A percentile compares a stretch with the other conserved stretches of the same genome.
Conservation (phyloP, 2,329 filamentous ascomycete genomes). For the Alternaria angustiovoidea region DNA sequence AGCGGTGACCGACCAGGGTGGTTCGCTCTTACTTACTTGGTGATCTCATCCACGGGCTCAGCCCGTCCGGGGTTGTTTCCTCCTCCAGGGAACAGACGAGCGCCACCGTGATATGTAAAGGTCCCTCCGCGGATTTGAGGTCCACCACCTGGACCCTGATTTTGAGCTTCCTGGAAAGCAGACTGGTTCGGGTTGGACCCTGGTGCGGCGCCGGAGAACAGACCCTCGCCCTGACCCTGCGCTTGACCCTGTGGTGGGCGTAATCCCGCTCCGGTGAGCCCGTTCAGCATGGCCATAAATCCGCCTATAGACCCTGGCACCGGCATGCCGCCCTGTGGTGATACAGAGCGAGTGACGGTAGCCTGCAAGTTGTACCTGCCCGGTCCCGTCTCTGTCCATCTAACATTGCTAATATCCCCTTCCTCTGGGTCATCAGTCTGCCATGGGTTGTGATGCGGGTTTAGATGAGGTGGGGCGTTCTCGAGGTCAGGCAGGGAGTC, state of each 20-base stretch:
- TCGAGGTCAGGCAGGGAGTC: slow-evolving; percentile 41
- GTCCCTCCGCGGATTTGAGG: slow-evolving; percentile 25
- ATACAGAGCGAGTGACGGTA: slow-evolving; percentile 45
- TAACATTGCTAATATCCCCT: slow-evolving; percentile 58
- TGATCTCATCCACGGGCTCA: slow-evolving; percentile 58
- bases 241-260: slow-evolving; percentile 21
- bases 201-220: slow-evolving; percentile 19
- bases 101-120: slow-evolving; percentile 44
- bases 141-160: slow-evolving; percentile 20
- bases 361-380: slow-evolving; percentile 47
- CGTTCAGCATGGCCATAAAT: slow-evolving; percentile 58
- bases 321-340: slow-evolving; percentile 33
- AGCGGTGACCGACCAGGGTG: slow-evolving; percentile 14
- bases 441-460: slow-evolving; percentile 60
- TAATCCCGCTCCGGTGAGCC: slow-evolving; percentile 50
- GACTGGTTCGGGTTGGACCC: slow-evolving; percentile 17
- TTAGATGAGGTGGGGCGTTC: slow-evolving; percentile 27
- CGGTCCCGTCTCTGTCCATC: slow-evolving; percentile 50
- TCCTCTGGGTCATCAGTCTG: slow-evolving; percentile 59
- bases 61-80: slow-evolving; percentile 58
- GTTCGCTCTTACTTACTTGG: slow-evolving; percentile 53
- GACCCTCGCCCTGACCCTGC: slow-evolving; percentile 28
- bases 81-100: slow-evolving; percentile 60
- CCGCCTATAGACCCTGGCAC: slow-evolving; percentile 47
- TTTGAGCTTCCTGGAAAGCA: slow-evolving; percentile 26